A percentile compares a stretch with the other conserved stretches of the same genome.
Conservation (phyloP, 208 protist genomes). For the Leptomonas pyrrhocoris region DNA sequence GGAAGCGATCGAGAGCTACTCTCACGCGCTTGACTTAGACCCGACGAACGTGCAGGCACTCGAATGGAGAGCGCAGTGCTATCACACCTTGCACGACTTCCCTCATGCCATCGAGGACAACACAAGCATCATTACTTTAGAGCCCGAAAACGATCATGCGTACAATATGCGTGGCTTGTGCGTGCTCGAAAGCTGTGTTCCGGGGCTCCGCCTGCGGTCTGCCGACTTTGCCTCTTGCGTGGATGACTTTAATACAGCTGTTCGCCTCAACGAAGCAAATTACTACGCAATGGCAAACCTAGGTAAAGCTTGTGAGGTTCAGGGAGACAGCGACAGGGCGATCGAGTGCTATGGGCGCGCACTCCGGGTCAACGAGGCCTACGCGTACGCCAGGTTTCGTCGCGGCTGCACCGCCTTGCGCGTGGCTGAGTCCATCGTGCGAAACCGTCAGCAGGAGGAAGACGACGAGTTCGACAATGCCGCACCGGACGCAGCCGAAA, state of each 20-base stretch:
- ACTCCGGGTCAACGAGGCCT: constrained; percentile 75
- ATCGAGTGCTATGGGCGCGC: constrained; percentile 76
- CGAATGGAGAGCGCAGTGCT: constrained; percentile 75
- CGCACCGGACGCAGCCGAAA: not conserved
- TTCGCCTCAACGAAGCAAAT: constrained; percentile 91
- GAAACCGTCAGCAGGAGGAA: constrained; percentile 7
- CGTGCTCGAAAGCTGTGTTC: constrained; percentile 66
- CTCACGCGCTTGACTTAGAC: constrained; percentile 76
- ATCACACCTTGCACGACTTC: constrained; percentile 64
- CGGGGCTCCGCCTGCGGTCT: constrained; percentile 72
- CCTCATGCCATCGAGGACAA: constrained; percentile 88
- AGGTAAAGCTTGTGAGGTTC: constrained; percentile 86
- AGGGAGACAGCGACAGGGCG: constrained; percentile 73
- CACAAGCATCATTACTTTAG: constrained; percentile 79
- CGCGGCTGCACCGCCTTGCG: constrained; percentile 74
- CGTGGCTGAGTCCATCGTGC: constrained; percentile 44
- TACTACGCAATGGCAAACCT: constrained; percentile 93
- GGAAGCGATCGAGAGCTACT: constrained; percentile 83
- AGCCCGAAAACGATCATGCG: constrained; percentile 90
- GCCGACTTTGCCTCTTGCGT: constrained; percentile 77
- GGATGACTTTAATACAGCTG: constrained; percentile 81
- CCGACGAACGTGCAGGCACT: constrained; percentile 60
- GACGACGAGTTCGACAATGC: constrained; percentile 6
- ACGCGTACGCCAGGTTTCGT: constrained; percentile 73
- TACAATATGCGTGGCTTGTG: constrained; percentile 93